Percentiles rank a stretch among this genome's conserved stretches.
These are phyloP conservation scores for Tolypocladium cylindrosporum DNA, from an alignment of 2,329 filamentous ascomycete genomes.

Conservation along the genomic window DNA sequence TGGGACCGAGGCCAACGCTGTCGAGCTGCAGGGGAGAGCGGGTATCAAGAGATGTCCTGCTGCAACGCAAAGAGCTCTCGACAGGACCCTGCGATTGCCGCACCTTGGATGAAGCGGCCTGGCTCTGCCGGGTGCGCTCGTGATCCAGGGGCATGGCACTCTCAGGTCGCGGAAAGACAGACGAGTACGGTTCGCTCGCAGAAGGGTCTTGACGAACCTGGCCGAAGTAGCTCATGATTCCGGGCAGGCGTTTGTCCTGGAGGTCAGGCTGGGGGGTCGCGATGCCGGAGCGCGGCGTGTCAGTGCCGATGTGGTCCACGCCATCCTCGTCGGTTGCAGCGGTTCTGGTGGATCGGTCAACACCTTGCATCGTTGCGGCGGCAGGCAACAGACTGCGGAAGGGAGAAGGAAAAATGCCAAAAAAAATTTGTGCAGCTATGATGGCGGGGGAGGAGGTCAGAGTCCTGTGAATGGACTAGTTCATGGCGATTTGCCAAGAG, in stretches of 20 bases:
- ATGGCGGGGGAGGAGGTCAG: background rate
- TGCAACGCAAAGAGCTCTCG: slow-evolving; percentile 15
- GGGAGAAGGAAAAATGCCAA: slow-evolving; percentile 8
- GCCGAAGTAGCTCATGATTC: slow-evolving; percentile 95
- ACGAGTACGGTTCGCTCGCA: slow-evolving; percentile 28
- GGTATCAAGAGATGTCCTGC: slow-evolving; percentile 7
- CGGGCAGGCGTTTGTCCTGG: slow-evolving; percentile 87
- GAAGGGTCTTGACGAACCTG: slow-evolving; percentile 93
- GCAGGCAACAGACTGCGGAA: slow-evolving; percentile 9
- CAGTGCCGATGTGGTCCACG: slow-evolving; percentile 69
- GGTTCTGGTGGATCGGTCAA: slow-evolving; percentile 47
- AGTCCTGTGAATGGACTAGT: slow-evolving; percentile 26
- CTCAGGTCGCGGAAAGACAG: slow-evolving; percentile 29
- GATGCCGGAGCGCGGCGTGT: slow-evolving; percentile 81
- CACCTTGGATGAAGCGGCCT: slow-evolving; percentile 21
- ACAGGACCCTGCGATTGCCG: slow-evolving; percentile 16
- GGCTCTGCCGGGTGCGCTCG: slow-evolving; percentile 8
- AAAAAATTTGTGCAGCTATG: background rate
- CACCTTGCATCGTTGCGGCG: slow-evolving; percentile 29
- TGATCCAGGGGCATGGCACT: slow-evolving; percentile 14
- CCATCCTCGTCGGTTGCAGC: slow-evolving; percentile 57
- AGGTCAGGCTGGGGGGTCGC: slow-evolving; percentile 90
- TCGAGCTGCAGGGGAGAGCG: slow-evolving; percentile 5
- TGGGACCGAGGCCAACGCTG: slow-evolving; percentile 11
- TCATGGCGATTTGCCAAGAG: slow-evolving; percentile 28